These are phyloP conservation scores for Kodamaea kakaduensis DNA, from an alignment of 805 yeast genomes.

Conservation along the genomic window DNA sequence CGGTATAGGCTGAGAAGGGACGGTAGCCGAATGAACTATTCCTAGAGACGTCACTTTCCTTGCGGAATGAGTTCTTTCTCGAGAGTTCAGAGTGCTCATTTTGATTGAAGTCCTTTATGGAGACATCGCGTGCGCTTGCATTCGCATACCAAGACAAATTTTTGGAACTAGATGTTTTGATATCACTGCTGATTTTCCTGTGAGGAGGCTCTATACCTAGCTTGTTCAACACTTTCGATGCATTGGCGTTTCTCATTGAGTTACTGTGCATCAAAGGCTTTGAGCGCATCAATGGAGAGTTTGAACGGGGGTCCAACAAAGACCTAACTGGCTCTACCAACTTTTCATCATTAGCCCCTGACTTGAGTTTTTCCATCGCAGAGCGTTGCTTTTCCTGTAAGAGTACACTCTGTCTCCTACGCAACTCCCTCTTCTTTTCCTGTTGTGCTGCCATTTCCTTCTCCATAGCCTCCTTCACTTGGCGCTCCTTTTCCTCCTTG, in stretches of 20 bases:
- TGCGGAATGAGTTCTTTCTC: no score
- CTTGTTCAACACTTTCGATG: conserved; percentile 4
- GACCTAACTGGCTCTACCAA: conserved; percentile 20
- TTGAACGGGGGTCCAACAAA: conserved; percentile 42
- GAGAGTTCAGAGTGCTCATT: conserved; percentile 5
- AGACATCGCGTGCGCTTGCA: conserved; percentile 2
- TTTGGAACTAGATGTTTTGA: conserved; percentile 38
- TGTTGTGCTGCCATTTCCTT: conserved; percentile 11
- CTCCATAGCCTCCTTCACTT: conserved; percentile 13
- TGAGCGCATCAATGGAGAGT: conserved; percentile 33
- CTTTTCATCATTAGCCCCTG: conserved; percentile 18
- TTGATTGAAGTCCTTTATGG: conserved; percentile 4
- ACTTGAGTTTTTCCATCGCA: conserved; percentile 25
- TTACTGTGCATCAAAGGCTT: conserved; percentile 25
- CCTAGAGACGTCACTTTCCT: background rate
- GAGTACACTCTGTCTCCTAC: conserved; percentile 18
- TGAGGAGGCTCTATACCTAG: conserved; percentile 10
- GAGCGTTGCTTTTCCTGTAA: conserved; percentile 27
- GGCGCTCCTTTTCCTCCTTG: conserved; percentile 17
- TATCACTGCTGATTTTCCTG: conserved; percentile 15
- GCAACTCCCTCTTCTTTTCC: conserved; percentile 14
- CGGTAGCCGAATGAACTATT: conserved; percentile 7
- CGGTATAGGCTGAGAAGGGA: conserved; percentile 1
- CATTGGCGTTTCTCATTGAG: background rate
- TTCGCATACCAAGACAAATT: conserved; percentile 19